Percentiles rank a stretch among this genome's conserved stretches.
Evolutionary conservation across 768 basidiomycete species (phyloP).

Genomic region (Collybia nuda): DNA sequence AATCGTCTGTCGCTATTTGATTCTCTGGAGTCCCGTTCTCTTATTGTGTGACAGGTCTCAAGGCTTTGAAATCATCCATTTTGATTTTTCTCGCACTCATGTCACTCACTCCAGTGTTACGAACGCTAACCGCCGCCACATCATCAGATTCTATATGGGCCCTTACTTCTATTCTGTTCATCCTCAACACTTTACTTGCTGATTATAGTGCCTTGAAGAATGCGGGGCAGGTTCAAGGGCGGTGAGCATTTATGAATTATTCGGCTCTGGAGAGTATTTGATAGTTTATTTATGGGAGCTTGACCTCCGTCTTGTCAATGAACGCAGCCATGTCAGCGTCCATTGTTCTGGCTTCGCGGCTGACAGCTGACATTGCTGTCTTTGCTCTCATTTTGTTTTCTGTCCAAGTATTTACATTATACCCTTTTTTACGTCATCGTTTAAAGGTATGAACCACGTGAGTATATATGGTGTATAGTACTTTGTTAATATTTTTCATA

Average conservation of each 20-base stretch:
- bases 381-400: slow-evolving; percentile 88
- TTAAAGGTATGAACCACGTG: slow-evolving; percentile 51
- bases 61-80: slow-evolving; percentile 76
- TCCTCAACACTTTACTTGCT: slow-evolving; percentile 77
- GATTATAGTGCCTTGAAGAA: slow-evolving; percentile 66
- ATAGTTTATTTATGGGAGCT: slow-evolving; percentile 39
- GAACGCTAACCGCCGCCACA: slow-evolving; percentile 91
- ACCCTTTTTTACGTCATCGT: slow-evolving; percentile 75
- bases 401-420: slow-evolving; percentile 80
- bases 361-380: slow-evolving; percentile 79
- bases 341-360: slow-evolving; percentile 89
- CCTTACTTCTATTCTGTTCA: slow-evolving; percentile 80
- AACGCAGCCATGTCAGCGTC: slow-evolving; percentile 92
- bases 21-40: background rate
- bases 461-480: slow-evolving; percentile 1
- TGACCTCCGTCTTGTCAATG: slow-evolving; percentile 83
- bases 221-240: slow-evolving; percentile 51
- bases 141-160: slow-evolving; percentile 99
- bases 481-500: background rate
- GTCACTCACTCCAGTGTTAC: slow-evolving; percentile 87
- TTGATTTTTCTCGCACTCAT: slow-evolving; percentile 88
- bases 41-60: slow-evolving; percentile 48
- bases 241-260: slow-evolving; percentile 34
- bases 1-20: slow-evolving; percentile 13
- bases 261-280: slow-evolving; percentile 18